Base-by-base conservation (phyloP, 2,329 filamentous ascomycete genomes). In the Fusarium subtropicale region DNA sequence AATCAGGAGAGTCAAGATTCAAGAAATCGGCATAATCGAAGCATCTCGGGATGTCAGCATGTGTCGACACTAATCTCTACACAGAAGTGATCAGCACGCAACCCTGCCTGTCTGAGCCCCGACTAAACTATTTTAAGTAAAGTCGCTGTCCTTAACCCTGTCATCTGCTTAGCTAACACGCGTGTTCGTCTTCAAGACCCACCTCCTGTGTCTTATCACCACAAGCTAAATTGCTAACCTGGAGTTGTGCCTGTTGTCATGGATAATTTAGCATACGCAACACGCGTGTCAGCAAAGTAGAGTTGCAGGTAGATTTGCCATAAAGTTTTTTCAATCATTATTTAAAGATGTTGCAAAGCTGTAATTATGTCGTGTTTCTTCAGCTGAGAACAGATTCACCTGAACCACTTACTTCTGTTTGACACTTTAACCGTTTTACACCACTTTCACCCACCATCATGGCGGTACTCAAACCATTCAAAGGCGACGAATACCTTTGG, bases 401-500 rank as follows among this genome's bases (percentile, higher is more conserved):
- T 8, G 9, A 18, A 8, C 1, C 4, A 10, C 9, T 36, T 7
- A 5, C 24, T 26, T 7, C 24, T 26, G 5, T 5, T 26, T 26
- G 2, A 26, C 5, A 7, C 2, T 7, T 5, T 7, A 26, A 26
- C 24, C 7, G 5, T 26, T 26, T 26, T 4, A 7, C 7, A 7
- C 24, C 28, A 30, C 10, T 30, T 16, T n/a, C 16, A 9, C 4
- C 33, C 3, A 15, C 12, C 11, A 30, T 33, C 1, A 69, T 69
- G 66, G 48, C 66, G 1, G 15, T 20, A 8, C 33, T 74, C 0
- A 47, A 71, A 39, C 60, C 54, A 1, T 64, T 63, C 2, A 11
- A 65, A 7, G 68, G 50, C 1, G 12, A 64, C 1, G 45, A 56
- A 2, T 68, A 70, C 7, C n/a, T 75, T 0, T 76, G 75, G 74